Evolutionary conservation across 495 filamentous ascomycete genomes (phyloP).

Genomic region (Neurospora pannonica): DNA sequence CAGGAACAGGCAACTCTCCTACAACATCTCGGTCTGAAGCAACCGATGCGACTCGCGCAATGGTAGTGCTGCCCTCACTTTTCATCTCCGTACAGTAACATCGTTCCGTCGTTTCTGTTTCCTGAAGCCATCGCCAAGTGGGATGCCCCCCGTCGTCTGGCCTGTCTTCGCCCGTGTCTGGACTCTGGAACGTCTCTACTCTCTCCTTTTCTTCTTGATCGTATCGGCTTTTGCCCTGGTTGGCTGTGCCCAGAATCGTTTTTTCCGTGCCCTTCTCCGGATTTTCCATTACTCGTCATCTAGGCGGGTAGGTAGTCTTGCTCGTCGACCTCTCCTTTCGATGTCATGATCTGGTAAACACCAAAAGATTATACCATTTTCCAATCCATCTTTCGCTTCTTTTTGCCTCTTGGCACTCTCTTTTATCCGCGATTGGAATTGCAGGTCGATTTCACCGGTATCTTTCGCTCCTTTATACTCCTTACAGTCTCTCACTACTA

Average conservation of each 20-base stretch:
- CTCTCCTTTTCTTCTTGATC: background rate
- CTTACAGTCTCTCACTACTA: conserved; percentile 2
- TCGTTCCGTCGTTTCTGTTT: background rate
- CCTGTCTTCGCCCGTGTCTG: conserved; percentile 8
- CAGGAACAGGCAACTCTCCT: conserved; percentile 23
- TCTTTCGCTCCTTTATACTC: conserved; percentile 2
- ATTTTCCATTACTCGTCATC: conserved; percentile 1
- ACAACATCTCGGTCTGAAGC: conserved; percentile 9
- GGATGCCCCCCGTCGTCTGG: conserved; percentile 15
- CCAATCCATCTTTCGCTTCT: conserved; percentile 23
- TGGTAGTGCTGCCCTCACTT: background rate
- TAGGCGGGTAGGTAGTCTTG: background rate
- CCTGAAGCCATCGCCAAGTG: conserved; percentile 11
- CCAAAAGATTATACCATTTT: conserved; percentile 16
- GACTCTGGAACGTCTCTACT: background rate
- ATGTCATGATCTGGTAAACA: conserved; percentile 7
- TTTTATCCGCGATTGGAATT: conserved; percentile 17
- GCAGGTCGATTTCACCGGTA: conserved; percentile 25
- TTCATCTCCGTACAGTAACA: background rate
- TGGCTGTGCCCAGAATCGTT: conserved; percentile 4
- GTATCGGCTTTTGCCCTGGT: background rate
- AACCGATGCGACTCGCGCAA: background rate
- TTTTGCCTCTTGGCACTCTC: conserved; percentile 12
- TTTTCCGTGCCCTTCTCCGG: conserved; percentile 12
- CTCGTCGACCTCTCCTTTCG: background rate